These are phyloP conservation scores for Mycena sanguinolenta DNA, from an alignment of 768 basidiomycete genomes.

Conservation along the genomic window DNA sequence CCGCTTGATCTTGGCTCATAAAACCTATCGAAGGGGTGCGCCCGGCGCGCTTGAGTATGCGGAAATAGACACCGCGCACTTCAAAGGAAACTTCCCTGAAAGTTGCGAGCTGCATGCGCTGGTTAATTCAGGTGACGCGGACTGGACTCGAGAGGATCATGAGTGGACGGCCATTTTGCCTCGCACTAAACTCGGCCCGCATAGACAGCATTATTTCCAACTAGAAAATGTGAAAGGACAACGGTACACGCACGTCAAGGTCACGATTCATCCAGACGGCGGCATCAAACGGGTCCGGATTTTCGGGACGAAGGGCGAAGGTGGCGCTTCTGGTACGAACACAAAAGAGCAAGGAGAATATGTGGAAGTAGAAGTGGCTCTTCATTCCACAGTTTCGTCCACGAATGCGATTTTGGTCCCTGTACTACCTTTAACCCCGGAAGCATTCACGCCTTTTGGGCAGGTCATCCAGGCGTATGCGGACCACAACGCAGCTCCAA, in stretches of 20 bases:
- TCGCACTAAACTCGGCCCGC: slow-evolving; percentile 86
- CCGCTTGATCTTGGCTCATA: slow-evolving; percentile 15
- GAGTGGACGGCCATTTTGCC: slow-evolving; percentile 84
- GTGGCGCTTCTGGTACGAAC: slow-evolving; percentile 8
- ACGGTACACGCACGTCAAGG: slow-evolving; percentile 84
- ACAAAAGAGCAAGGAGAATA: slow-evolving; percentile 6
- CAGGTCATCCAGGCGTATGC: slow-evolving; percentile 91
- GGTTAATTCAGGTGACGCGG: slow-evolving; percentile 43
- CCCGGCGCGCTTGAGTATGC: slow-evolving; percentile 80
- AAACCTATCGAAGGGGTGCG: slow-evolving; percentile 67
- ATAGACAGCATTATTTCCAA: slow-evolving; percentile 91
- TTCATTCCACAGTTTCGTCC: slow-evolving; percentile 1
- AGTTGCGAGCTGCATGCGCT: slow-evolving; percentile 71
- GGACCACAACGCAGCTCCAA: slow-evolving; percentile 75
- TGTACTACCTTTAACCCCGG: slow-evolving; percentile 80
- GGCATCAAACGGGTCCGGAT: slow-evolving; percentile 95
- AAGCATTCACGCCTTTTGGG: slow-evolving; percentile 91
- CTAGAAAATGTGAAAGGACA: slow-evolving; percentile 72
- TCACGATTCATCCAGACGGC: slow-evolving; percentile 95
- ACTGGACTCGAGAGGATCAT: slow-evolving; percentile 57
- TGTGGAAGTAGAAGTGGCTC: slow-evolving; percentile 9
- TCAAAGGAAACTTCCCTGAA: slow-evolving; percentile 89
- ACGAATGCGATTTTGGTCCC: slow-evolving; percentile 51
- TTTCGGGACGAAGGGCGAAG: slow-evolving; percentile 64
- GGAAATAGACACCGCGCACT: slow-evolving; percentile 95